These are phyloP conservation scores for Psilocybe sp. DNA, from an alignment of 768 basidiomycete species.

Conservation along the genomic window DNA sequence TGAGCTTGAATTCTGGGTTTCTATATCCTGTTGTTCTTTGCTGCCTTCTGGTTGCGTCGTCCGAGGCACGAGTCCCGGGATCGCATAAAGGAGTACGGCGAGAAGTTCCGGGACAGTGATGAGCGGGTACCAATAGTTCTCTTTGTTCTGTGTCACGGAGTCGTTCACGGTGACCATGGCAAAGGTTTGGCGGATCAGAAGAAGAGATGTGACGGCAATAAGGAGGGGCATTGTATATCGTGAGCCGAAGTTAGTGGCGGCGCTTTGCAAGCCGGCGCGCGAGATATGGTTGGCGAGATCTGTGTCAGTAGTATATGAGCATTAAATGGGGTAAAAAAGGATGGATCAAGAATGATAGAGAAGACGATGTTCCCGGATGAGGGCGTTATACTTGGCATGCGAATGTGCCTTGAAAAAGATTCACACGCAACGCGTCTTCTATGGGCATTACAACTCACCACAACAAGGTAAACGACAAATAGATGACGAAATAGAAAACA, in stretches of 20 bases:
- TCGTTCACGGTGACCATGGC: slow-evolving; percentile 29
- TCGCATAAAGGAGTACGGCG: slow-evolving; percentile 30
- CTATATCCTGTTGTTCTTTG: too few species aligned
- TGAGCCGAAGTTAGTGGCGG: slow-evolving; percentile 17
- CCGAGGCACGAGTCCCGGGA: slow-evolving; percentile 32
- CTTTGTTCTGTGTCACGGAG: slow-evolving; percentile 22
- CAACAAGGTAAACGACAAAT: background rate
- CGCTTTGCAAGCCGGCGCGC: background rate
- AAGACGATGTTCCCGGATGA: too few species aligned
- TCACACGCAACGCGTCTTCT: too few species aligned
- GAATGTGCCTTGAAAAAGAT: too few species aligned
- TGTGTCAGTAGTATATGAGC: too few species aligned
- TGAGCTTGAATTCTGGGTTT: too few species aligned
- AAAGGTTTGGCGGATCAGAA: slow-evolving; percentile 38
- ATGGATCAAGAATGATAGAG: too few species aligned
- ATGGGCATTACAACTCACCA: too few species aligned
- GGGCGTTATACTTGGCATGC: too few species aligned
- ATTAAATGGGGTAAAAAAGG: too few species aligned
- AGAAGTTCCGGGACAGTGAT: slow-evolving; percentile 36
- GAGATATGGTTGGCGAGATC: background rate
- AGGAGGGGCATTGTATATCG: slow-evolving; percentile 29
- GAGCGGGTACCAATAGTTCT: slow-evolving; percentile 41
- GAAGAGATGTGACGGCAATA: slow-evolving; percentile 17
- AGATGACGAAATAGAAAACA: background rate
- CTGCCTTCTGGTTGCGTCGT: too few species aligned